phyloP scores from a whole-genome alignment of 495 filamentous ascomycete species.

The Aspergillus egyptiacus region DNA sequence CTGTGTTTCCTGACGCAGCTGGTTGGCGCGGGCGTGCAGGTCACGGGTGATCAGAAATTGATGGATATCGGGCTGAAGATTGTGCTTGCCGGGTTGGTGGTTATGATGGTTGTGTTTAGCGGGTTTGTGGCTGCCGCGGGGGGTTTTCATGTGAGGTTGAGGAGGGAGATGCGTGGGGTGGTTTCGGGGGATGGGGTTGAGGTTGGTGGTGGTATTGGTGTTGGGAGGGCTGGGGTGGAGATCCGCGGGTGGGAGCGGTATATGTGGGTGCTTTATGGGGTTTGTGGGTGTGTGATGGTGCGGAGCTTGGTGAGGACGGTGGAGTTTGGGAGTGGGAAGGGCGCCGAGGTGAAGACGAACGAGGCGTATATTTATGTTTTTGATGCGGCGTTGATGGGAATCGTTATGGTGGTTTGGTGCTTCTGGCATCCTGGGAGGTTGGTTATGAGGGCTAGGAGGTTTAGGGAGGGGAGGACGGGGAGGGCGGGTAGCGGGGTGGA shows the following conservation, averaged over 20 bases:
- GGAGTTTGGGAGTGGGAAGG: slow-evolving; percentile 29
- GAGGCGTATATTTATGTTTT: slow-evolving; percentile 39
- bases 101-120: slow-evolving; percentile 28
- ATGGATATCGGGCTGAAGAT: slow-evolving; percentile 32
- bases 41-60: slow-evolving; percentile 25
- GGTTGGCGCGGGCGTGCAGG: slow-evolving; percentile 39
- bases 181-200: background rate
- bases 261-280: slow-evolving; percentile 36
- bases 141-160: slow-evolving; percentile 3
- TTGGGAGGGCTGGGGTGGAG: no score
- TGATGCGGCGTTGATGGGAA: slow-evolving; percentile 32
- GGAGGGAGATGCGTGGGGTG: background rate
- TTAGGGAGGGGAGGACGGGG: no score
- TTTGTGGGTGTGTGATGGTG: slow-evolving; percentile 33
- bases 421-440: slow-evolving; percentile 32
- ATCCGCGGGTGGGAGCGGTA: slow-evolving; percentile 28
- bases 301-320: slow-evolving; percentile 39
- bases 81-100: slow-evolving; percentile 28
- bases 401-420: slow-evolving; percentile 21
- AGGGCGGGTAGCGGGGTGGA: no score
- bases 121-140: slow-evolving; percentile 21
- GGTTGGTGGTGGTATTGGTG: no score
- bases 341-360: slow-evolving; percentile 20
- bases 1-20: slow-evolving; percentile 32
- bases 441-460: slow-evolving; percentile 3